phyloP scores from a whole-genome alignment of 495 filamentous ascomycete species.

The Daldinia caldariorum region DNA sequence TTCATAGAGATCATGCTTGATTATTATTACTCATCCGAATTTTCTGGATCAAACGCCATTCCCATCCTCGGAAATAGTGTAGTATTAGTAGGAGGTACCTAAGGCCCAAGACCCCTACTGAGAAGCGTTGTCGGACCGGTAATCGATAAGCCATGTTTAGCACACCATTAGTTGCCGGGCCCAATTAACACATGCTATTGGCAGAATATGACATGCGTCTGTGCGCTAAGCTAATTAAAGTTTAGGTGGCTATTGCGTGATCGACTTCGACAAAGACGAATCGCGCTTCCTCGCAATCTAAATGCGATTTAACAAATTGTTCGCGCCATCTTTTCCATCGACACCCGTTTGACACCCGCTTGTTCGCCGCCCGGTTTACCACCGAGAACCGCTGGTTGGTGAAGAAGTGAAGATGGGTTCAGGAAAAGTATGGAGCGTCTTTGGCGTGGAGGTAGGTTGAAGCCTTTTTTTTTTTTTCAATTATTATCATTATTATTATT shows the following conservation, averaged over 20 bases:
- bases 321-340: slow-evolving; percentile 35
- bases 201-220: slow-evolving; percentile 27
- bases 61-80: neutral
- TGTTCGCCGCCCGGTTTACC: slow-evolving; percentile 36
- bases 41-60: neutral
- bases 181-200: slow-evolving; percentile 22
- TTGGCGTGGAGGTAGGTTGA: slow-evolving; percentile 42
- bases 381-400: slow-evolving; percentile 41
- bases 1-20: no score
- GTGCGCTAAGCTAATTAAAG: slow-evolving; percentile 17
- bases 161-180: slow-evolving; percentile 20
- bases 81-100: no score
- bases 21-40: no score
- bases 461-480: slow-evolving; percentile 23
- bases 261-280: slow-evolving; percentile 39
- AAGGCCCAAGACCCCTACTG: neutral
- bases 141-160: slow-evolving; percentile 17
- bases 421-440: slow-evolving; percentile 40
- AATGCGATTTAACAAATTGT: slow-evolving; percentile 32
- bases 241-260: slow-evolving; percentile 38
- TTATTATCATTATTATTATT: no score
- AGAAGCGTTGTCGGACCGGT: neutral
- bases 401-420: slow-evolving; percentile 35
- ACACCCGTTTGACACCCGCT: slow-evolving; percentile 40
- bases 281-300: slow-evolving; percentile 29